Percentiles rank a stretch among this genome's conserved stretches.
These are phyloP conservation scores for Kodamaea plutei DNA, from an alignment of 1,139 yeast genomes.

Conservation along the genomic window DNA sequence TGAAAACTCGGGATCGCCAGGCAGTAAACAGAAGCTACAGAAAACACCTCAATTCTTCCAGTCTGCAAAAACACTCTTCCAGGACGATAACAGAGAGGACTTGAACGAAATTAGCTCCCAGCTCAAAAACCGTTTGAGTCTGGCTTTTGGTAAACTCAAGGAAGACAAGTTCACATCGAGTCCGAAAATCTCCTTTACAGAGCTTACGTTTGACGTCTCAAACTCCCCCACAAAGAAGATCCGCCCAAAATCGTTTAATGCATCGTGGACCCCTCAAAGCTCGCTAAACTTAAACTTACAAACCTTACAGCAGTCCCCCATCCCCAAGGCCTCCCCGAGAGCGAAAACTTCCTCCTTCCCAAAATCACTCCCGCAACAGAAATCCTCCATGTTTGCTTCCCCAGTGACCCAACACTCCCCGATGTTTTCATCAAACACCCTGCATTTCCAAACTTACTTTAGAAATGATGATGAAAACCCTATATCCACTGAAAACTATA, in stretches of 20 bases:
- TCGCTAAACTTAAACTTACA: conserved; percentile 36
- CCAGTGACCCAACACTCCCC: background rate
- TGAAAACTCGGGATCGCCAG: conserved; percentile 5
- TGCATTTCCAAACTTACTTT: conserved; percentile 7
- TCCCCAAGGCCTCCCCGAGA: conserved; percentile 13
- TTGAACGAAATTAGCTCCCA: conserved; percentile 38
- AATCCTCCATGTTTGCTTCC: background rate
- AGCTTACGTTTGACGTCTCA: conserved; percentile 28
- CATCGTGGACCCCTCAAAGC: conserved; percentile 22
- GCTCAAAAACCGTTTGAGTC: conserved; percentile 34
- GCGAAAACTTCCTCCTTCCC: conserved; percentile 11
- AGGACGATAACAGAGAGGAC: conserved; percentile 24
- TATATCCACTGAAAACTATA: conserved; percentile 9
- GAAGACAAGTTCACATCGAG: conserved; percentile 14
- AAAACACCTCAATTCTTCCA: conserved; percentile 41
- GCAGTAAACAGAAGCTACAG: conserved; percentile 23
- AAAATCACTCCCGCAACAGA: background rate
- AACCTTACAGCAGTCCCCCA: conserved; percentile 34
- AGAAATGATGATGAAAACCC: conserved; percentile 6
- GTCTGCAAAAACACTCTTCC: conserved; percentile 35
- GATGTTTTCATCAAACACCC: conserved; percentile 2
- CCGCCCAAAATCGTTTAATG: conserved; percentile 4
- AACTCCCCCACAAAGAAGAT: conserved; percentile 28
- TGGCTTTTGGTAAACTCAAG: conserved; percentile 38
- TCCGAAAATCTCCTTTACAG: conserved; percentile 29